Percentiles rank a stretch among this genome's conserved stretches.
phyloP scores from a whole-genome alignment of 345 rosid species.

The Passiflora organensis region DNA sequence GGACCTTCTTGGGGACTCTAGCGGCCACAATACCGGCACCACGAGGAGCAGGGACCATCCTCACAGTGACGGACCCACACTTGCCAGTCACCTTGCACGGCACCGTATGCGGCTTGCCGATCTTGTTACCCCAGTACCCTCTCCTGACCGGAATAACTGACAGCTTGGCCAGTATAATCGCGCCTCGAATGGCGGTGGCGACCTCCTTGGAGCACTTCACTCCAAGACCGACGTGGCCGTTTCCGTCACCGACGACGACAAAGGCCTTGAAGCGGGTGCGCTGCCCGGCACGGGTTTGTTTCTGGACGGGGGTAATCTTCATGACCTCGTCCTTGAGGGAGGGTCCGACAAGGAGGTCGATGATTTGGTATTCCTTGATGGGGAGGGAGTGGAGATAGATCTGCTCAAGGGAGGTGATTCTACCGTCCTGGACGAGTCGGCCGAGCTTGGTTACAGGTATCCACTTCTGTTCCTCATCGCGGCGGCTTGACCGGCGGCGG shows the following conservation, averaged over 20 bases:
- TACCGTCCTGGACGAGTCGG: slow-evolving; percentile 53
- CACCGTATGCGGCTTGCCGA: slow-evolving; percentile 63
- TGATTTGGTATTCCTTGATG: slow-evolving; percentile 81
- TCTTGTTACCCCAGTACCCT: slow-evolving; percentile 82
- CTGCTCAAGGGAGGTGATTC: slow-evolving; percentile 55
- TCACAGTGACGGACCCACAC: slow-evolving; percentile 62
- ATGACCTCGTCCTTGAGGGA: slow-evolving; percentile 85
- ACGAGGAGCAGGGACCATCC: slow-evolving; percentile 82
- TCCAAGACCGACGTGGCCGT: slow-evolving; percentile 67
- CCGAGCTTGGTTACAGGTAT: slow-evolving; percentile 87
- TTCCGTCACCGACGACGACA: slow-evolving; percentile 57
- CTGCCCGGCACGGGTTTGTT: slow-evolving; percentile 78
- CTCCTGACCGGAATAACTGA: slow-evolving; percentile 68
- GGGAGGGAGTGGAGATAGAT: slow-evolving; percentile 85
- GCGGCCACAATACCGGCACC: slow-evolving; percentile 87
- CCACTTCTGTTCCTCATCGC: slow-evolving; percentile 75
- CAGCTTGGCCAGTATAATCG: slow-evolving; percentile 54
- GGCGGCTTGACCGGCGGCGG: slow-evolving; percentile 48
- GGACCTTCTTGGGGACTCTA: slow-evolving; percentile 80
- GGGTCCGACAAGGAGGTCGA: slow-evolving; percentile 65
- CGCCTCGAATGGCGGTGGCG: slow-evolving; percentile 66
- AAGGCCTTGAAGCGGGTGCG: slow-evolving; percentile 71
- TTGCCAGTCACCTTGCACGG: slow-evolving; percentile 74
- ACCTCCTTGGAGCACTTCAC: slow-evolving; percentile 73
- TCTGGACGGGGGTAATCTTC: slow-evolving; percentile 93